A percentile compares a stretch with the other conserved stretches of the same genome.
Conservation (phyloP, 768 basidiomycete species). For the Pulveroboletus sp. region DNA sequence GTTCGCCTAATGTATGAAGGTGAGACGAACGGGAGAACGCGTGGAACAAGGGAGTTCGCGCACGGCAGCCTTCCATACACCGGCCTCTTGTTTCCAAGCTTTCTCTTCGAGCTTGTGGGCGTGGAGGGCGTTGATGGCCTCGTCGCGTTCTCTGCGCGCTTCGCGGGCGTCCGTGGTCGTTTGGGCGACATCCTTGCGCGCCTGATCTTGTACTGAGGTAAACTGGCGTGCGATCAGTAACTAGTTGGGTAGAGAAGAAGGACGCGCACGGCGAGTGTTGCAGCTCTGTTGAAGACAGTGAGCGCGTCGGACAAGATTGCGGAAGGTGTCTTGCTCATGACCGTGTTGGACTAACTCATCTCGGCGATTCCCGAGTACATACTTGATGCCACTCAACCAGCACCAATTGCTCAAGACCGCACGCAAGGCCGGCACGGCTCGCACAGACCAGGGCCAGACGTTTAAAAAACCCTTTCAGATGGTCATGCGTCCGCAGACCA, state of each 20-base stretch:
- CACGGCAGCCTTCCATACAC: constrained; percentile 46
- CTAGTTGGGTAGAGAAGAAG: not conserved
- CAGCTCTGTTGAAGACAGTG: constrained; percentile 38
- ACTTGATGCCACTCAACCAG: too few relatives aligned
- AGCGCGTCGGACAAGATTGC: constrained; percentile 42
- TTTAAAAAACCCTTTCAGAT: too few relatives aligned
- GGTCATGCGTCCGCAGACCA: too few relatives aligned
- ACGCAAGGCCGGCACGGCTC: too few relatives aligned
- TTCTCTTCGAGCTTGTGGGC: constrained; percentile 43
- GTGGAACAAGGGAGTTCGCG: constrained; percentile 26
- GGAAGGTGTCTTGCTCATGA: constrained; percentile 35
- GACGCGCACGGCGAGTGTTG: constrained; percentile 38
- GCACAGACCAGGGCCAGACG: too few relatives aligned
- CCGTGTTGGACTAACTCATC: constrained; percentile 13
- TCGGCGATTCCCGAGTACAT: constrained; percentile 24
- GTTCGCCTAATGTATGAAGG: constrained; percentile 37
- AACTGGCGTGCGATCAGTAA: constrained; percentile 38
- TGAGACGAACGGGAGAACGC: constrained; percentile 9
- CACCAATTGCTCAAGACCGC: too few relatives aligned
- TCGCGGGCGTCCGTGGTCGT: constrained; percentile 45
- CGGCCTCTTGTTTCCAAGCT: constrained; percentile 44
- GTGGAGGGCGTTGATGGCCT: constrained; percentile 46
- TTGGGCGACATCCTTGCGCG: constrained; percentile 51
- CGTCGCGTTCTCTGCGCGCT: constrained; percentile 49
- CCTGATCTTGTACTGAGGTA: constrained; percentile 53